phyloP scores from a whole-genome alignment of 1,139 yeast species.

The Hyphopichia burtonii region DNA sequence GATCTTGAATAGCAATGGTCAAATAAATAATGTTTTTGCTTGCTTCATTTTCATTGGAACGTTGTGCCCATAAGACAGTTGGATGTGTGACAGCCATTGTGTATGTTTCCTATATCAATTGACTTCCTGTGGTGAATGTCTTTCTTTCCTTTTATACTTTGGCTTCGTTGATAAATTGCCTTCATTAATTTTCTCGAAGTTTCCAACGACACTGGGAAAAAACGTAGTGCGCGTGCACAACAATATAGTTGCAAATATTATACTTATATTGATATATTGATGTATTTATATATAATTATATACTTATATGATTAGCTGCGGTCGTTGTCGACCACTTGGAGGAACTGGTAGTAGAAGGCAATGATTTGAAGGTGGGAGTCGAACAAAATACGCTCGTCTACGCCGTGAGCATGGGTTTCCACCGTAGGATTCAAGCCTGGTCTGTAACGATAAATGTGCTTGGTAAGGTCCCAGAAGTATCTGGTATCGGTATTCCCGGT shows the following conservation, averaged over 20 bases:
- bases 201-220: not conserved
- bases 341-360: conserved; percentile 56
- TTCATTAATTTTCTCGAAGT: not conserved
- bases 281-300: not conserved
- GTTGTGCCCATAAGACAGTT: conserved; percentile 89
- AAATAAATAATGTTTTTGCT: conserved; percentile 73
- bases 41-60: conserved; percentile 71
- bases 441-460: conserved; percentile 29
- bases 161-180: not conserved
- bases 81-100: conserved; percentile 14
- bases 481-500: conserved; percentile 40
- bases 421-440: conserved; percentile 22
- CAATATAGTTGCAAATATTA: not conserved
- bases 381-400: conserved; percentile 54
- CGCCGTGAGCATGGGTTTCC: conserved; percentile 47
- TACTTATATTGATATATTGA: too few relatives aligned
- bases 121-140: not conserved
- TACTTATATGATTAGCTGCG: not conserved
- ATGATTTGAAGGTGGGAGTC: conserved; percentile 56
- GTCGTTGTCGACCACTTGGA: not conserved
- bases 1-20: conserved; percentile 74
- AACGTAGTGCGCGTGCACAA: too few relatives aligned
- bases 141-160: not conserved
- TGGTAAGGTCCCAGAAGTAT: conserved; percentile 32
- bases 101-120: not conserved